Conservation (phyloP, 2,329 filamentous ascomycete genomes). For the Hortaea werneckii region DNA sequence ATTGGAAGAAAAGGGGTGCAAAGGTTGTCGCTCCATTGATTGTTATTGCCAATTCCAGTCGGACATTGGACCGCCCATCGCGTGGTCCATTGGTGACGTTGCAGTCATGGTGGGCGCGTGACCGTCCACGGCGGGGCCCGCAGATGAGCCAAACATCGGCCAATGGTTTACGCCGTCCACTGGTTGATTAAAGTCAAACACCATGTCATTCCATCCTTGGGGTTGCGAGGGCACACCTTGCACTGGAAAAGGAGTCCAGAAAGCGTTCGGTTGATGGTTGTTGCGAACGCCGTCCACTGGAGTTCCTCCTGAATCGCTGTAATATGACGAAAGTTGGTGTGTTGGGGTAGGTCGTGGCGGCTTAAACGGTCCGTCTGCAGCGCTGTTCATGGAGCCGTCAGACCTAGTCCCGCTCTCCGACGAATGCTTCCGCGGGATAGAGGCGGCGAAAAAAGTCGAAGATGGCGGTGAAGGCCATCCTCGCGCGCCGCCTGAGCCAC, state of each 20-base stretch:
- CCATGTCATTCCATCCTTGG: conserved; percentile 4
- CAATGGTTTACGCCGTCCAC: conserved; percentile 8
- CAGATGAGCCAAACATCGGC: not conserved
- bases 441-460: conserved; percentile 22
- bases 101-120: not conserved
- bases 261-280: conserved; percentile 14
- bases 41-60: conserved; percentile 11
- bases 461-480: conserved; percentile 12
- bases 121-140: not conserved
- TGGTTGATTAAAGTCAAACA: conserved; percentile 11
- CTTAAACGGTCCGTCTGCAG: conserved; percentile 11
- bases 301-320: conserved; percentile 13
- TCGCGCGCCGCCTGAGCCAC: conserved; percentile 5
- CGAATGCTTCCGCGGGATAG: conserved; percentile 18
- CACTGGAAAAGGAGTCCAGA: conserved; percentile 32
- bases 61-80: conserved; percentile 8
- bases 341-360: conserved; percentile 7
- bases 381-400: conserved; percentile 12
- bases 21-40: not conserved
- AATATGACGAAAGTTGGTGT: conserved; percentile 15
- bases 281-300: conserved; percentile 7
- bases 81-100: conserved; percentile 8
- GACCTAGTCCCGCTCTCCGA: conserved; percentile 14
- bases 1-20: no score
- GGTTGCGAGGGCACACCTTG: conserved; percentile 27